Percentiles rank a stretch among this genome's conserved stretches.
Conservation (phyloP, 257 asterid species). For the Fraxinus anomala region DNA sequence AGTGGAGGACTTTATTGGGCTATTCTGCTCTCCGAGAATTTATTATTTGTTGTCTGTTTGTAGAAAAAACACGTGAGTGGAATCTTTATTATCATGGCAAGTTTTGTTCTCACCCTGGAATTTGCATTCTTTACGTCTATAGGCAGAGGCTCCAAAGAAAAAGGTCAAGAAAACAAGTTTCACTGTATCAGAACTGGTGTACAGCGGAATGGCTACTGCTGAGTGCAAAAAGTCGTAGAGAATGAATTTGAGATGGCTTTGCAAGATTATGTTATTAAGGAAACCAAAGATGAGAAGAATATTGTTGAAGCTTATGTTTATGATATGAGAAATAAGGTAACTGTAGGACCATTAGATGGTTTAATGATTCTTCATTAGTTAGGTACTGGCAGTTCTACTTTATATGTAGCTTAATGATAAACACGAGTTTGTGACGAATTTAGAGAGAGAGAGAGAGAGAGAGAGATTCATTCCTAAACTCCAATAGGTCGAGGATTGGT, state of each 20-base stretch:
- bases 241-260: conserved; percentile 22
- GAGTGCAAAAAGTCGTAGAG: conserved; percentile 1
- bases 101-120: neutral
- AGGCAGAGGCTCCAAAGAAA: conserved; percentile 14
- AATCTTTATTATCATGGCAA: too few species aligned
- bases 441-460: conserved; percentile 57
- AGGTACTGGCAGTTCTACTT: too few species aligned
- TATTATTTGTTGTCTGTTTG: neutral
- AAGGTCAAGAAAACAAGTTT: conserved; percentile 12
- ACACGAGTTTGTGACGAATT: conserved; percentile 45
- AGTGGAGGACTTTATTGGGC: neutral
- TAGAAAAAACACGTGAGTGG: neutral
- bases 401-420: neutral
- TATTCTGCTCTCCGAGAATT: neutral
- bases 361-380: too few species aligned
- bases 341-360: too few species aligned
- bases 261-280: conserved; percentile 13
- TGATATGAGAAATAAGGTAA: conserved; percentile 20
- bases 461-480: conserved; percentile 48
- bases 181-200: conserved; percentile 8
- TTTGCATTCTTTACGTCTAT: neutral
- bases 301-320: conserved; percentile 20
- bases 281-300: conserved; percentile 15
- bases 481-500: conserved; percentile 75
- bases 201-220: neutral